Evolutionary conservation across 2,329 filamentous ascomycete species (phyloP), one percentile per base, ranked within the genome.

Genomic region (Fusarium virguliforme): DNA sequence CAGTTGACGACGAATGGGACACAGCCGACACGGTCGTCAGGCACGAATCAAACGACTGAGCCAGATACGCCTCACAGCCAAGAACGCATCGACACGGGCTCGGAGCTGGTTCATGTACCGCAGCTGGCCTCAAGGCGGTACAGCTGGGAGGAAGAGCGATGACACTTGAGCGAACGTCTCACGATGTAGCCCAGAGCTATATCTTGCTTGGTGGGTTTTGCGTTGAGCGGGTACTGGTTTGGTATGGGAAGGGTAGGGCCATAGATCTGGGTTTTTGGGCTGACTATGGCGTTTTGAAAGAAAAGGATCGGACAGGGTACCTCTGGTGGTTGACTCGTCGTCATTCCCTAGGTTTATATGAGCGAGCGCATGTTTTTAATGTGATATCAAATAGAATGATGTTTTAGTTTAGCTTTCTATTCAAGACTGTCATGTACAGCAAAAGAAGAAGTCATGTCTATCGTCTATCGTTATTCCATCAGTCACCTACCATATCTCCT

Each of bases 401-500:
- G 22, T 50, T 15, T 26, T 41, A 24, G 13, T 38, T 24, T 8
- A 26, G 12, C 12, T 28, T 24, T 38, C 35, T 40, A 18, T 51
- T 66, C 35, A 35, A 51, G 12, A 24, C 22, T 12, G 15, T n/a
- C 6, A 22, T 26, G 13, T 56, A 13, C 12, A 35, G 15, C 40
- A 13, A 22, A 28, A 43, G 18, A 43, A 22, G 6, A n/a, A 3
- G 26, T 34, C 13, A 13, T 37, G 24, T 40, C 41, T 60, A 18
- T 22, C 30, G 22, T 67, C 58, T 67, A 46, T 56, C 24, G 48
- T 51, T 40, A 7, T 10, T 28, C 13, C 1, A 15, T 10, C 34
- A 32, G 30, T 8, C 10, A 5, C 59, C 59, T 77, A 90, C 88
- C 88, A 90, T 28, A 88, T 88, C 77, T 90, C 88, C 77, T 90